Evolutionary conservation across 2,329 filamentous ascomycete species (phyloP), one percentile per base, ranked within the genome.

Genomic region (Fusarium sp.): DNA sequence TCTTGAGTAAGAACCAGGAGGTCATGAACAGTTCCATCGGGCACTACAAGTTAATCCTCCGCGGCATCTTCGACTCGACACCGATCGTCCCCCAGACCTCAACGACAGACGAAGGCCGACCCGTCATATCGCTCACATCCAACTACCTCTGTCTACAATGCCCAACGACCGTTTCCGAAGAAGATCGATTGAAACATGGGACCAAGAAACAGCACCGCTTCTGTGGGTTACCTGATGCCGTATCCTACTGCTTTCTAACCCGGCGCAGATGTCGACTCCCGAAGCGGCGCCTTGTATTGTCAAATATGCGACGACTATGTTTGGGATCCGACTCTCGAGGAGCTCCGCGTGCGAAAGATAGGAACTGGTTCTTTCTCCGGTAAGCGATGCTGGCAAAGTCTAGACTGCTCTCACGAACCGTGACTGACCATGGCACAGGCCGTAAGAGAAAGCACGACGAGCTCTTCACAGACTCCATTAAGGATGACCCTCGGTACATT

Each of bases 251-350:
- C 35, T 42, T 56, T 60, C 71, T 78, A 59, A 76, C 71, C 68
- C 46, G 38, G 48, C 36, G 19, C 67, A 93, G 91, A 90, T 72
- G 89, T 93, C 35, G 91, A 95, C 71, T 94, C 91, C 24, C 83
- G 88, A 56, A 89, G 85, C 66, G 91, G 91, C 35, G 84, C 87
- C 45, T 79, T 95, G 7, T 94, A 90, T 76, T 95, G 91, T 75
- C 89, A 92, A 65, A 88, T 92, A 73, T 95, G 91, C 73, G 86
- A 91, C 72, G 91, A 95, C 73, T 88, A 92, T 64, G 88, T 95
- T 29, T 94, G 91, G 83, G 91, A 95, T 68, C 90, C 91, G 6
- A 91, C 89, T 6, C 80, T 95, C 6, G 91, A 95, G 72, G 88
- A 91, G 48, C 83, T 93, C 53, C 84, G 91, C 58, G 78, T 91